These are phyloP conservation scores for Cryphonectria japonica DNA, from an alignment of 2,329 filamentous ascomycete species.

Conservation along the genomic window DNA sequence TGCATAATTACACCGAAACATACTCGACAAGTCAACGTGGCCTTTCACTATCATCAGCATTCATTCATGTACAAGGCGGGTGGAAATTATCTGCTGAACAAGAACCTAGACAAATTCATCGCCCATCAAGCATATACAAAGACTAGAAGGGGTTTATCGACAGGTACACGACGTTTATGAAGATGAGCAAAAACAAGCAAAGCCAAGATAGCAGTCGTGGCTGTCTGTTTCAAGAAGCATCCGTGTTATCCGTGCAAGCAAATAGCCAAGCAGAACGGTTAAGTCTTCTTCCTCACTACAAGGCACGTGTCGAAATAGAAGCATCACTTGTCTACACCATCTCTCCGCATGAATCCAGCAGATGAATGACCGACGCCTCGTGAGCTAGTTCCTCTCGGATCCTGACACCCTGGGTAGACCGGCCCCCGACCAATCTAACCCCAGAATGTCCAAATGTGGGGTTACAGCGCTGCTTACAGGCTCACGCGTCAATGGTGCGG, in stretches of 20 bases:
- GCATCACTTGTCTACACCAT: not conserved
- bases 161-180: not conserved
- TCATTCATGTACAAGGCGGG: not conserved
- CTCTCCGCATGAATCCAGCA: not conserved
- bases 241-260: not conserved
- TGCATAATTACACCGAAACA: not conserved
- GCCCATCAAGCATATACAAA: not conserved
- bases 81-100: not conserved
- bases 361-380: not conserved
- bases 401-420: not conserved
- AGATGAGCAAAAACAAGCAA: not conserved
- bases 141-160: not conserved
- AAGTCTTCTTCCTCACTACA: slow-evolving; percentile 11
- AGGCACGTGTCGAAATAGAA: not conserved
- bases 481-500: not conserved
- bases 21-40: not conserved
- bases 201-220: not conserved
- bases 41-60: not conserved
- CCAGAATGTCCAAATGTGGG: not conserved
- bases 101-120: not conserved
- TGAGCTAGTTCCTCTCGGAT: not conserved
- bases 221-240: not conserved
- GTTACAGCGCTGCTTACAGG: not conserved
- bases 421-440: not conserved
- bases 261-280: slow-evolving; percentile 4